Conservation (phyloP, 371 early-diverging fungal genomes). For the Mortierella polycephala region DNA sequence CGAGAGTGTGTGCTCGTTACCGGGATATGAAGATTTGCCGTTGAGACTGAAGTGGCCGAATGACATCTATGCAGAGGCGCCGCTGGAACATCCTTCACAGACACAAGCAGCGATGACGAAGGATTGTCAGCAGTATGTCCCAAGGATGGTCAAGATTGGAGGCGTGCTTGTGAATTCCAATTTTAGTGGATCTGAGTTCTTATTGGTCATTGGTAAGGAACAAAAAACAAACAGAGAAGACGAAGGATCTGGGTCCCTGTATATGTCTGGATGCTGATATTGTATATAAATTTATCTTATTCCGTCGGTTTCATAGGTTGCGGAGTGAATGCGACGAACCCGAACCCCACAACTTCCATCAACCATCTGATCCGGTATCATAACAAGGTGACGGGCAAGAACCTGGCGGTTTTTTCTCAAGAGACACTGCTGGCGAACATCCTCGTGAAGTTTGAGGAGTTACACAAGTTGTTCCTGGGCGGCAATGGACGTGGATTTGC, state of each 20-base stretch:
- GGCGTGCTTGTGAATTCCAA: slow-evolving; percentile 91
- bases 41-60: slow-evolving; percentile 97
- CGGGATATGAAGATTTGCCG: slow-evolving; percentile 82
- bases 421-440: slow-evolving; percentile 84
- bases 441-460: slow-evolving; percentile 76
- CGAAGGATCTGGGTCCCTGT: background rate
- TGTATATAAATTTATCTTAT: background rate
- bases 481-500: slow-evolving; percentile 69
- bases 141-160: slow-evolving; percentile 79
- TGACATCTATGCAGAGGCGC: slow-evolving; percentile 82
- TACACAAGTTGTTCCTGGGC: slow-evolving; percentile 75
- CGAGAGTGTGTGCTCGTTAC: slow-evolving; percentile 74
- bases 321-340: slow-evolving; percentile 87
- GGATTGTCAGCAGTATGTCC: background rate
- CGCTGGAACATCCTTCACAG: slow-evolving; percentile 16
- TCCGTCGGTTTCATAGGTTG: slow-evolving; percentile 60
- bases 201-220: slow-evolving; percentile 80
- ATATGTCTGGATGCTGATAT: background rate
- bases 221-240: too few relatives aligned
- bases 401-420: slow-evolving; percentile 61
- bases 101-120: background rate
- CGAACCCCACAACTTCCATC: slow-evolving; percentile 84
- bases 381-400: slow-evolving; percentile 59
- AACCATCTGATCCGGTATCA: slow-evolving; percentile 77
- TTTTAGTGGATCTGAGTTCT: slow-evolving; percentile 73